Evolutionary conservation across 352 stramenopile species (phyloP).

Genomic region (Blastocystis sp.): DNA sequence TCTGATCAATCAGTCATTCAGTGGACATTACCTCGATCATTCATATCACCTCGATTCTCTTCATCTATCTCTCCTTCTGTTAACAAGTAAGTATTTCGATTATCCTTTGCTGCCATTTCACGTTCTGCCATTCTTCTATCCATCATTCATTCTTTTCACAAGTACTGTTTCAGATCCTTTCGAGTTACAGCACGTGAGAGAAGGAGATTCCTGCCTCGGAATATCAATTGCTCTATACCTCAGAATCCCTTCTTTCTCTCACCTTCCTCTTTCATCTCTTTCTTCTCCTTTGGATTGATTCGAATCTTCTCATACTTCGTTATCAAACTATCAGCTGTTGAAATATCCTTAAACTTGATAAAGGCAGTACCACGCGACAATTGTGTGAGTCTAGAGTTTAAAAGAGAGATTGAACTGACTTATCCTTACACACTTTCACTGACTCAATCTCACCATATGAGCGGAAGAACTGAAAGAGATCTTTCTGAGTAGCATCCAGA

Average conservation of each 20-base stretch:
- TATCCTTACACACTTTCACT: conserved; percentile 20
- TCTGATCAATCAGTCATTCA: conserved; percentile 70
- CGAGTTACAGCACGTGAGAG: neutral
- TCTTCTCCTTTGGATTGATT: neutral
- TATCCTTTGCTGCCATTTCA: conserved; percentile 78
- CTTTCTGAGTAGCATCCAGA: conserved; percentile 1
- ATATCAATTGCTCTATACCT: neutral
- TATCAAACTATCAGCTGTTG: neutral
- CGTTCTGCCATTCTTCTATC: neutral
- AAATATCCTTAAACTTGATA: conserved; percentile 16
- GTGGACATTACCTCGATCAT: conserved; percentile 64
- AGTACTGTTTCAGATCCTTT: conserved; percentile 8
- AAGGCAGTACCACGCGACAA: conserved; percentile 20
- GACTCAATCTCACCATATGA: conserved; percentile 13
- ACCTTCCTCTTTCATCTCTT: neutral
- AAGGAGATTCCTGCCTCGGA: neutral
- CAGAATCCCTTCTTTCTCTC: neutral
- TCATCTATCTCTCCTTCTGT: conserved; percentile 82
- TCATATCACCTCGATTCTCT: conserved; percentile 63
- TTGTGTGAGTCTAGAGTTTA: neutral
- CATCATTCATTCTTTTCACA: neutral
- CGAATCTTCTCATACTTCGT: neutral
- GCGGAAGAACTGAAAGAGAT: conserved; percentile 30
- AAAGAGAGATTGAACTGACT: neutral
- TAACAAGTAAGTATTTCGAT: conserved; percentile 87